phyloP scores from a whole-genome alignment of 192 early-diverging fungal genomes.

The Podila clonocystis region DNA sequence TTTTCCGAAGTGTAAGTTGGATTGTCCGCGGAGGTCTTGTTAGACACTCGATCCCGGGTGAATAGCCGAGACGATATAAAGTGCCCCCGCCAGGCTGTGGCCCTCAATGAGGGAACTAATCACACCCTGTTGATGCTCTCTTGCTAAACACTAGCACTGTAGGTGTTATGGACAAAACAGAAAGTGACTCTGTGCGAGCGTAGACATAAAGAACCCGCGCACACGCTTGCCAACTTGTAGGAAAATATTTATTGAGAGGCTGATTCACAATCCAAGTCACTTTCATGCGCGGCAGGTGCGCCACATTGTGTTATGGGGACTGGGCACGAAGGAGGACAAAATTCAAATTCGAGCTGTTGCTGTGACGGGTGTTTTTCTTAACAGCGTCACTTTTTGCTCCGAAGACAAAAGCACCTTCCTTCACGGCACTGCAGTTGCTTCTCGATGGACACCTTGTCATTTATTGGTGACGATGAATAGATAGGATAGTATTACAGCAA shows the following conservation, averaged over 20 bases:
- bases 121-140: slow-evolving; percentile 3
- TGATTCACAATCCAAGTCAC: background rate
- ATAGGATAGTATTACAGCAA: background rate
- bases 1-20: too few species aligned
- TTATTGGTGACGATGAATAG: background rate
- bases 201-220: background rate
- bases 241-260: slow-evolving; percentile 1
- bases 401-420: too few species aligned
- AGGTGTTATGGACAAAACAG: slow-evolving; percentile 6
- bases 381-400: too few species aligned
- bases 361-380: too few species aligned
- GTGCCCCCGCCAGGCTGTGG: background rate
- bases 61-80: slow-evolving; percentile 1
- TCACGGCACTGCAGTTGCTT: too few species aligned
- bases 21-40: slow-evolving; percentile 1
- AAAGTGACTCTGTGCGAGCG: slow-evolving; percentile 7
- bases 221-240: background rate
- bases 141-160: slow-evolving; percentile 6
- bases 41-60: slow-evolving; percentile 6
- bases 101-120: slow-evolving; percentile 6
- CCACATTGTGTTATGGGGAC: too few species aligned
- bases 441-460: too few species aligned
- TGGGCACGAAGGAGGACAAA: too few species aligned
- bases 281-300: too few species aligned
- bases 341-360: too few species aligned